Base-by-base conservation (phyloP, 192 early-diverging fungal species). In the Funneliformis geosporum region DNA sequence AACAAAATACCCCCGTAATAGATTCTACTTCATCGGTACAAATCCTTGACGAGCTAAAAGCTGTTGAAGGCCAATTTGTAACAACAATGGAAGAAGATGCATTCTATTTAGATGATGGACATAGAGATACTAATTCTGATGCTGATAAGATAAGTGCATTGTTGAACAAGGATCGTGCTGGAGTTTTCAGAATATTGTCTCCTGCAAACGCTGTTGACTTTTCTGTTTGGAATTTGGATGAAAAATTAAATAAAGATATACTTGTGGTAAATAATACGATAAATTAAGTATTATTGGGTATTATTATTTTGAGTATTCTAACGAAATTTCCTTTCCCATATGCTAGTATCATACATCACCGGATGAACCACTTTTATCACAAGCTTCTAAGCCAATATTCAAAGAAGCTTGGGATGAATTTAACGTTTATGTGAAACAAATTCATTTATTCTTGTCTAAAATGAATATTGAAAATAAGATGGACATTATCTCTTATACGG, bases 371-470 rank as follows among this genome's bases (percentile, higher is more conserved):
- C 39, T 47, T 50, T 62, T 68, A 44, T 67, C 76, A 33, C 39
- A 11, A 12, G 27, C 38, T 28, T 78, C 65, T 21, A 64, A 78
- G 47, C 50, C 21, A 39, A 23, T 40, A 11, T 78, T 44, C 66
- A 42, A 61, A 38, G 67, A 67, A 27, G 39, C 76, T 44, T 78
- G 76, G 76, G 65, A 78, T 50, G n/a, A 68, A 16, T 67, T 78
- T 10, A 12, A n/a, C 9, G 16, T 16, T 18, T 27, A 39, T 66
- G 27, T 39, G 8, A 14, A 43, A 21, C 23, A 67, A 44, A 14
- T 39, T 18, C 27, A 67, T 33, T 39, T 28, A 11, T 47, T 78
- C n/a, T 12, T 78, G 18, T 44, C n/a, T n/a, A 67, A 18, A 11
- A 23, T 67, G 23, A 27, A 76, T 38, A 23, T 4, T 47, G 25